Evolutionary conservation across 2,329 filamentous ascomycete species (phyloP), one percentile per base, ranked within the genome.

Genomic region (Graphilbum fragrans): DNA sequence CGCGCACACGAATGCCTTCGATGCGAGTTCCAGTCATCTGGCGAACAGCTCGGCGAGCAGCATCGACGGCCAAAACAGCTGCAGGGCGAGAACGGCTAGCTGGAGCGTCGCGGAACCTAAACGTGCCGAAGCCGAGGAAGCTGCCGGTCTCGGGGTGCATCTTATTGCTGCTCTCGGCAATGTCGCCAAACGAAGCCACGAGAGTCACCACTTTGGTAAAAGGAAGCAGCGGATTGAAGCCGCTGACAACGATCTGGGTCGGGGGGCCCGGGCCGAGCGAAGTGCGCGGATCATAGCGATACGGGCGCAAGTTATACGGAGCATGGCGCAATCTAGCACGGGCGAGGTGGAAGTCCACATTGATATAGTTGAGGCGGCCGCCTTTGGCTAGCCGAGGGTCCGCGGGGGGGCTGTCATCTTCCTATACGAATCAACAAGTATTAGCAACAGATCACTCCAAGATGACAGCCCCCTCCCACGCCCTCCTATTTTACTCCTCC

Each of bases 81-180:
- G 64, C 54, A 50, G 66, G 52, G 62, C 77, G 54, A 64, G 68
- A 50, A 60, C 69, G 49, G 66, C 65, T 57, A 41, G 63, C 59
- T 64, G 76, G 72, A 2, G 71, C 66, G 56, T 96, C 90, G 53
- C 82, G 80, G 60, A 93, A 98, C 45, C 82, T 80, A 55, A 98
- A 86, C 16, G 86, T 86, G 49, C 86, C 94, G 56, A 98, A 88
- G 12, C 92, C 92, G 12, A 98, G 72, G 56, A 93, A 94, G 55
- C 86, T 92, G 17, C 92, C 92, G 12, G 88, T 96, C 44, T 88
- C 82, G 9, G 92, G 92, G 59, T 98, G 87, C 54, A 93, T 90
- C 58, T 93, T 90, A 56, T 95, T 95, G 55, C 86, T 87, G 52
- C 93, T 82, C 55, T 88, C 83, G 35, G 82, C 82, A 48, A 98